These are phyloP conservation scores for Adansonia rubrostipa DNA, from an alignment of 441 rosid species.

Conservation along the genomic window DNA sequence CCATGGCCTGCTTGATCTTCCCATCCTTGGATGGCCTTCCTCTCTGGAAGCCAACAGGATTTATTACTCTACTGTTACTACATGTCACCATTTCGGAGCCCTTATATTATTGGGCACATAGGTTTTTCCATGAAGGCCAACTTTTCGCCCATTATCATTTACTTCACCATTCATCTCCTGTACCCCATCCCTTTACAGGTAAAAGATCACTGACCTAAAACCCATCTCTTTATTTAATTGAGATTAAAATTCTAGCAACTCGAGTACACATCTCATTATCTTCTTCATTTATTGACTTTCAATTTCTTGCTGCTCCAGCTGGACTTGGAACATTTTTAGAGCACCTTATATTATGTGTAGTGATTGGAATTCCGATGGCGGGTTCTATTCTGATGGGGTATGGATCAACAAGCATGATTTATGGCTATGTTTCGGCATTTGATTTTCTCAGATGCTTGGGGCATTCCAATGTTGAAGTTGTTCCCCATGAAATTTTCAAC, in stretches of 20 bases:
- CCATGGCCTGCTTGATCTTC: conserved; percentile 55
- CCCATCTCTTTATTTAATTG: too few relatives aligned
- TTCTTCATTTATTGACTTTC: neutral
- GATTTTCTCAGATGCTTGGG: conserved; percentile 82
- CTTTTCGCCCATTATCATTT: conserved; percentile 73
- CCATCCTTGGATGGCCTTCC: conserved; percentile 54
- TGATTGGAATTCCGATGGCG: conserved; percentile 68
- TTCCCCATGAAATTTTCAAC: conserved; percentile 61
- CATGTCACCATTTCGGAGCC: conserved; percentile 90
- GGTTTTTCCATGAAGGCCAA: conserved; percentile 56
- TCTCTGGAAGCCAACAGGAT: conserved; percentile 70
- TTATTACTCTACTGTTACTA: conserved; percentile 53
- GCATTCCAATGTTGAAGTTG: conserved; percentile 75
- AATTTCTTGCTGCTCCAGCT: conserved; percentile 43
- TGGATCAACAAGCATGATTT: conserved; percentile 61
- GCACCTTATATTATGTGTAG: conserved; percentile 49
- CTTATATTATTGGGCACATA: conserved; percentile 67
- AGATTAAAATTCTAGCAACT: neutral
- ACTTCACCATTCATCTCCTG: conserved; percentile 76
- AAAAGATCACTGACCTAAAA: neutral
- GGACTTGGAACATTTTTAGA: conserved; percentile 69
- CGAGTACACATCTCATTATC: neutral
- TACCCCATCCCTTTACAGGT: conserved; percentile 76
- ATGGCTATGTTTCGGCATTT: conserved; percentile 59
- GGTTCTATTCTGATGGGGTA: conserved; percentile 61